Evolutionary conservation across 2,329 filamentous ascomycete genomes (phyloP).

Genomic region (Aspergillus spinulosporus): DNA sequence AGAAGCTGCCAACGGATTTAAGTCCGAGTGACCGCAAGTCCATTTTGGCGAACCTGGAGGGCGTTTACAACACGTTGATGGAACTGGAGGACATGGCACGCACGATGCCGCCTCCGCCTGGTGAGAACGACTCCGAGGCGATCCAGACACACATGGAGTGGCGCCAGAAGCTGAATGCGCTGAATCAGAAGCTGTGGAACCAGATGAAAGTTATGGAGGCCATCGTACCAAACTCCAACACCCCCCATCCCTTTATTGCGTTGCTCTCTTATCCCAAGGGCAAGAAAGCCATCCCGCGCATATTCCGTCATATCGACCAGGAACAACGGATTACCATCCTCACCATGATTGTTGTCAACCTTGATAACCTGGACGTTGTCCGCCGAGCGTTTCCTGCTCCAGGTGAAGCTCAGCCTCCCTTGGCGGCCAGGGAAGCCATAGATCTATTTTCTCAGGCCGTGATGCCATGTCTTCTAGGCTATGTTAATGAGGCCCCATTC

Average conservation of each 20-base stretch:
- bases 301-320: conserved; percentile 89
- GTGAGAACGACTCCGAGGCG: conserved; percentile 66
- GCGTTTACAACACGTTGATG: conserved; percentile 85
- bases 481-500: conserved; percentile 86
- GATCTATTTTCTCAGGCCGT: conserved; percentile 86
- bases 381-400: conserved; percentile 72
- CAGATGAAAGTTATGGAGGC: conserved; percentile 91
- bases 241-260: conserved; percentile 87
- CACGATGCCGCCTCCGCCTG: conserved; percentile 68
- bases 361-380: conserved; percentile 89
- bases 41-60: conserved; percentile 82
- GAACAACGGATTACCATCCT: conserved; percentile 90
- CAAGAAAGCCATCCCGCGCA: conserved; percentile 90
- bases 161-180: conserved; percentile 67
- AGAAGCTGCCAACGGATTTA: conserved; percentile 50
- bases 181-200: conserved; percentile 80
- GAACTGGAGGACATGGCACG: conserved; percentile 91
- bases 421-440: conserved; percentile 82
- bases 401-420: conserved; percentile 71
- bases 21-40: conserved; percentile 75
- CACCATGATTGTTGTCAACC: conserved; percentile 91
- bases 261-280: conserved; percentile 94
- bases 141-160: conserved; percentile 77
- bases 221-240: conserved; percentile 69
- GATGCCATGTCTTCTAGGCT: conserved; percentile 84